Base-by-base conservation (phyloP, 2,329 filamentous ascomycete genomes). In the Trichoderma harzianum region DNA sequence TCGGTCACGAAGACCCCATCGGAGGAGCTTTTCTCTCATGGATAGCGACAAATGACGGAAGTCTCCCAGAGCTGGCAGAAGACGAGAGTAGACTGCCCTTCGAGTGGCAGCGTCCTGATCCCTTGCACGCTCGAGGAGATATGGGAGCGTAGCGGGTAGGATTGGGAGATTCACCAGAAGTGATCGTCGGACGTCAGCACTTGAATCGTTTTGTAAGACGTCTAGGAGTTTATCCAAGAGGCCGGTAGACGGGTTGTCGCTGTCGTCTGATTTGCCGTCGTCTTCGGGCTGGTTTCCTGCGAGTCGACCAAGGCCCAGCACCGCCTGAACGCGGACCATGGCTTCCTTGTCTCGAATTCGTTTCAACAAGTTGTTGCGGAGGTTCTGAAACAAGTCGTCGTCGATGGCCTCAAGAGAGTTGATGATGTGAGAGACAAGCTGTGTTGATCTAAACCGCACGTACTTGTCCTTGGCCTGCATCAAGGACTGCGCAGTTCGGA, bases 291-390 rank as follows among this genome's bases (percentile, higher is more conserved):
- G 90, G 76, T 94, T 93, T 26, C 91, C 92, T 7, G 94, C 93
- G 66, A 98, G 85, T 36, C 94, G 89, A 7, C 93, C 93, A n/a
- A 99, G 86, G 5, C 95, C 95, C 74, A 97, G 86, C 1, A 97
- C 94, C 7, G 96, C 96, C 80, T 99, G 96, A 7, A 96, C 91
- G 72, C 96, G 90, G 10, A 99, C 94, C 79, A 95, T 93, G 7
- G 94, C 89, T 80, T 99, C 96, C 82, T 98, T 98, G 82, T 99
- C 96, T 75, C 94, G 90, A 65, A 98, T 91, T 39, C 96, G 89
- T 82, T 93, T 97, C 58, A 97, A 84, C 47, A 99, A 84, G 0
- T 92, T 92, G 68, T 93, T 87, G 67, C 93, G 89, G 73, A 98
- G 86, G 72, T 93, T 89, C 76, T 94, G 90, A 79, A 97, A 99